phyloP scores from a whole-genome alignment of 352 stramenopile species.

The Aphanomyces stellatus region DNA sequence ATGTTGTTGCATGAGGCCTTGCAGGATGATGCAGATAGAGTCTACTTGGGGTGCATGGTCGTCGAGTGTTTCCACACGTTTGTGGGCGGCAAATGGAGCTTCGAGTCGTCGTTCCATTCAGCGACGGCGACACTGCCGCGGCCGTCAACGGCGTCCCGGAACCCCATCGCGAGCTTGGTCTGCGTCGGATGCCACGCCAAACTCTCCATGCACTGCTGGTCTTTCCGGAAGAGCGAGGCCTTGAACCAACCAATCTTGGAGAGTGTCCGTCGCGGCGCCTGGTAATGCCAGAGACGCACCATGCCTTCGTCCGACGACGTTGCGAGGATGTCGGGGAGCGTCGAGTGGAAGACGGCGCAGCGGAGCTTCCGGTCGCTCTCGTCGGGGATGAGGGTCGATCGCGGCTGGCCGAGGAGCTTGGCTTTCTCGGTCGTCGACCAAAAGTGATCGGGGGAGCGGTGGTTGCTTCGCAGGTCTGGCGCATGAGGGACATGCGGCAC shows the following conservation, averaged over 20 bases:
- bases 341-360: constrained; percentile 68
- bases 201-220: constrained; percentile 48
- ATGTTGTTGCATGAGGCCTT: background rate
- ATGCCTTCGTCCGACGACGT: constrained; percentile 72
- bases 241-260: constrained; percentile 48
- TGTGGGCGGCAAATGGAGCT: background rate
- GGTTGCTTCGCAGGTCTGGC: background rate
- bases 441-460: constrained; percentile 49
- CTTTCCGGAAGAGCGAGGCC: constrained; percentile 50
- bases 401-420: constrained; percentile 63
- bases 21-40: background rate
- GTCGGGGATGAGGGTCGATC: constrained; percentile 50
- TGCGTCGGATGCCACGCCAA: constrained; percentile 58
- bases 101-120: background rate
- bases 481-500: background rate
- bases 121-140: constrained; percentile 72
- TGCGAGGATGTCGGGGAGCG: constrained; percentile 58
- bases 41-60: constrained; percentile 10
- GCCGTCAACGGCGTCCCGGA: constrained; percentile 50
- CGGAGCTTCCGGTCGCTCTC: constrained; percentile 56
- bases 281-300: constrained; percentile 72
- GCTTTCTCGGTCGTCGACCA: constrained; percentile 52
- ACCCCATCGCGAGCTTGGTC: constrained; percentile 67
- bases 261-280: constrained; percentile 47
- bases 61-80: constrained; percentile 6